A percentile compares a stretch with the other conserved stretches of the same genome.
phyloP scores from a whole-genome alignment of 192 early-diverging fungal species.

The Coemansia sp. region DNA sequence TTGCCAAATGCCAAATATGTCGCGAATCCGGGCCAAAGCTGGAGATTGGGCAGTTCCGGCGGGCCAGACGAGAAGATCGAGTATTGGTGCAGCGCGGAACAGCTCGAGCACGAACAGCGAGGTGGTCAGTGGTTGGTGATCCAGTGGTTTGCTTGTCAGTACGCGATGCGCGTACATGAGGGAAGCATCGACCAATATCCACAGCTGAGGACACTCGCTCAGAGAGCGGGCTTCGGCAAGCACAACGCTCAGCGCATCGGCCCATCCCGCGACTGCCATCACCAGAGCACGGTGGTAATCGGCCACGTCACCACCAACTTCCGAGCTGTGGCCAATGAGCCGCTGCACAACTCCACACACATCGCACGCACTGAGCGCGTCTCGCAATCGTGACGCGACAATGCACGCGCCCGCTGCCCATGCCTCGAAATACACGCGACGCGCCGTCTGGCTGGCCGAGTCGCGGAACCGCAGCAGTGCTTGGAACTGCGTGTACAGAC shows the following conservation, averaged over 20 bases:
- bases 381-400: slow-evolving; percentile 15
- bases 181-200: slow-evolving; percentile 34
- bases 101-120: slow-evolving; percentile 27
- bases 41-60: background rate
- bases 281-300: slow-evolving; percentile 32
- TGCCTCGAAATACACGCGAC: slow-evolving; percentile 53
- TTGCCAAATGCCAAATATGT: slow-evolving; percentile 21
- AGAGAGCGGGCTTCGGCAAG: background rate
- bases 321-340: slow-evolving; percentile 6
- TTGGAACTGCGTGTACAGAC: slow-evolving; percentile 46
- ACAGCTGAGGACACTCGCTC: slow-evolving; percentile 7
- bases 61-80: slow-evolving; percentile 10
- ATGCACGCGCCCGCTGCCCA: slow-evolving; percentile 44
- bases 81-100: slow-evolving; percentile 10
- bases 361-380: slow-evolving; percentile 9
- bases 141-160: slow-evolving; percentile 22
- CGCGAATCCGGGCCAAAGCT: slow-evolving; percentile 9
- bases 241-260: slow-evolving; percentile 24
- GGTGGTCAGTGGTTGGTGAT: slow-evolving; percentile 21
- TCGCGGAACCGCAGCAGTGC: slow-evolving; percentile 46
- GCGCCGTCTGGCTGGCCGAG: slow-evolving; percentile 30
- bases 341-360: slow-evolving; percentile 1
- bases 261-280: slow-evolving; percentile 32
- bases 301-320: background rate
- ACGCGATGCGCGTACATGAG: slow-evolving; percentile 43